Percentiles rank a stretch among this genome's conserved stretches.
phyloP scores from a whole-genome alignment of 768 basidiomycete species.

The Suillus sp. region DNA sequence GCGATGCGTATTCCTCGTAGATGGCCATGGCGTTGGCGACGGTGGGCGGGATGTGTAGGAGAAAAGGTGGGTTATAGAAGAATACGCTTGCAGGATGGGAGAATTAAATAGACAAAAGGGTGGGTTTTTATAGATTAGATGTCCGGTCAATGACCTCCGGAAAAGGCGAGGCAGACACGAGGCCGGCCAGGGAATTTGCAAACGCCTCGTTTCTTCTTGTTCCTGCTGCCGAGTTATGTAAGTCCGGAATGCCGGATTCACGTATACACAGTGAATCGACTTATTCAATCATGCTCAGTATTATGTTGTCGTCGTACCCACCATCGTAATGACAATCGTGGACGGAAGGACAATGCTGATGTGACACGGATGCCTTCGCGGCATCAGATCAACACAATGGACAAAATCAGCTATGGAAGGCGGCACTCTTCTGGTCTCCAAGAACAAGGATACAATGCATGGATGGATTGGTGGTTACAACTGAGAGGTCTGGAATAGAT shows the following conservation, averaged over 20 bases:
- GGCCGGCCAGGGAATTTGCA: conserved; percentile 39
- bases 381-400: conserved; percentile 22
- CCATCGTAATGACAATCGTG: not conserved
- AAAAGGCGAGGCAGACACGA: conserved; percentile 54
- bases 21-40: conserved; percentile 39
- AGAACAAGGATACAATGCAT: conserved; percentile 7
- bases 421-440: not conserved
- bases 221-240: conserved; percentile 16
- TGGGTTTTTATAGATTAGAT: conserved; percentile 55
- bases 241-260: conserved; percentile 8
- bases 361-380: conserved; percentile 25
- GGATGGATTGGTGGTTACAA: conserved; percentile 14
- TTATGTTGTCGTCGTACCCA: no score
- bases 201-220: conserved; percentile 21
- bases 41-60: conserved; percentile 20
- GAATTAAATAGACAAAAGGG: conserved; percentile 20
- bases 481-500: not conserved
- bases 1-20: conserved; percentile 35
- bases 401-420: conserved; percentile 21
- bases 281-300: not conserved
- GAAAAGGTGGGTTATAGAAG: conserved; percentile 25
- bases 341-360: conserved; percentile 10
- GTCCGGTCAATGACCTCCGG: conserved; percentile 26
- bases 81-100: conserved; percentile 31
- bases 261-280: conserved; percentile 13